Base-by-base conservation (phyloP, 805 yeast species). In the Candida methanosorbosa region DNA sequence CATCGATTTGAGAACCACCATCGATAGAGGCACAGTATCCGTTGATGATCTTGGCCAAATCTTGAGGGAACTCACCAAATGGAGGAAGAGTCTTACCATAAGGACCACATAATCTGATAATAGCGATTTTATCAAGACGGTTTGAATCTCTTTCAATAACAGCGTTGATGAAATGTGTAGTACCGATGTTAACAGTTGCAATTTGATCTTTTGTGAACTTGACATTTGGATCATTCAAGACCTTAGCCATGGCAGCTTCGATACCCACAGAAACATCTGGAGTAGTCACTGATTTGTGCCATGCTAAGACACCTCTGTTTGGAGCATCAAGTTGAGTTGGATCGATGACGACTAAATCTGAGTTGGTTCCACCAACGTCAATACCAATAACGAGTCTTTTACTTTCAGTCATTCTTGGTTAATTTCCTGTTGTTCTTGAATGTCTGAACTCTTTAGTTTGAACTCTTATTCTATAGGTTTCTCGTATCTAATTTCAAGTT, bases 341-440 rank as follows among this genome's bases (percentile, higher is more conserved):
- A 34, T 67, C 65, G 7, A 68, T 38, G 18, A 69, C 46, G 22
- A 68, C 74, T 17, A 67, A 57, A 45, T 69, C 74, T 1, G 73
- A 66, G 51, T 68, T 68, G 25, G 74, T 69, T 13, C 74, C 74
- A 18, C 75, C 75, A 29, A 69, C 73, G 45, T 69, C 75, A 15
- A 69, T 64, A 18, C 74, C 75, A 24, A 68, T 59, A 8, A 63
- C 41, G 26, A 44, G 33, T 4, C 35, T 38, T 21, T 33, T 36
- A 3, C 26, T 13, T 8, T 28, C 26, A 12, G 36, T 34, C 43
- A 35, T 38, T 20, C 9, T n/a, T n/a, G n/a, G n/a, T n/a, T n/a
- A n/a, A n/a, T n/a, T n/a, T n/a, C n/a, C n/a, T n/a, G n/a, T n/a
- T n/a, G n/a, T n/a, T n/a, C n/a, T n/a, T n/a, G n/a, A n/a, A n/a